Base-by-base conservation (phyloP, 352 stramenopile species). In the Pythium monospermum region DNA sequence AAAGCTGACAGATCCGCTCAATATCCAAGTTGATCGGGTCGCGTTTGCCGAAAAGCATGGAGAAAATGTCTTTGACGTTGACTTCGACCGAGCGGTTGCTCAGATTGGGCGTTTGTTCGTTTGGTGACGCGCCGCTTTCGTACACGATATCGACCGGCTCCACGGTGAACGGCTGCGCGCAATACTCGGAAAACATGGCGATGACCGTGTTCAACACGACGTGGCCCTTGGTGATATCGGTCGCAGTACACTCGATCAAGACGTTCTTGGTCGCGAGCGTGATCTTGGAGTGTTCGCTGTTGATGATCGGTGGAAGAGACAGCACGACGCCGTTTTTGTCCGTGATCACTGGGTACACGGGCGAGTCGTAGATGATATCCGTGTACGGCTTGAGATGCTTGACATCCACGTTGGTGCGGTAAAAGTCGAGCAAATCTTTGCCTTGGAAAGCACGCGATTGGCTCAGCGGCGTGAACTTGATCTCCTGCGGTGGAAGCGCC, bases 321-420 rank as follows among this genome's bases (percentile, higher is more conserved):
- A 99, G 69, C 49, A 99, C 96, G 19, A 87, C 87, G 36, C 90
- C 86, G 60, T 98, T 94, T 42, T 79, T 83, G 77, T 99, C 97
- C 70, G 85, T 86, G 62, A 99, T 97, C 39, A 94, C 93, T 1
- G 97, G 97, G 77, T 99, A 99, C 57, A 98, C 79, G 18, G 96
- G 91, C 41, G 90, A 97, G 70, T 99, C 91, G 76, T 99, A 99
- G 66, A 99, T 99, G 65, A 99, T 99, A 42, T 97, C 86, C 44
- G 97, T 98, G 76, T 99, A 99, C 30, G 96, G 95, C 77, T 99
- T 99, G 37, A 99, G 77, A 80, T 99, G 96, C 78, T 99, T 99
- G 47, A 76, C 84, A 31, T 93, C 75, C 26, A 80, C 61, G 64
- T 98, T 91, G 23, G 94, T 98, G 57, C 96, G 87, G 74, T 98